A percentile compares a stretch with the other conserved stretches of the same genome.
These are phyloP conservation scores for Pyrus bretschneideri DNA, from an alignment of 306 rosid species.

Conservation along the genomic window DNA sequence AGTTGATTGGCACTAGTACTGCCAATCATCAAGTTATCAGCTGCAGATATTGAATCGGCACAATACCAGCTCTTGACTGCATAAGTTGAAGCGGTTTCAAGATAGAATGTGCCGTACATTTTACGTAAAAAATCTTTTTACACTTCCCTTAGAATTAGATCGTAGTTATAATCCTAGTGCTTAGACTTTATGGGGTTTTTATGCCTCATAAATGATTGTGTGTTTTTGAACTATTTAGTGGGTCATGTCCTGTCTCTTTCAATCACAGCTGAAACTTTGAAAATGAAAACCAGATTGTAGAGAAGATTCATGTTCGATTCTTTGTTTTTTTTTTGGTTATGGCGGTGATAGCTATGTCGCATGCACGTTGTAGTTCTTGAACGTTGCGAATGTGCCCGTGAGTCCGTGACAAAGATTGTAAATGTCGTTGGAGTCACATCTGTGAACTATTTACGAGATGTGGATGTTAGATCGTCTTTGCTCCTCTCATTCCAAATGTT, in stretches of 20 bases:
- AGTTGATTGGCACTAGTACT: slow-evolving; percentile 53
- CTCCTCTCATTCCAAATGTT: not conserved
- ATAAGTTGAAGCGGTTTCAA: slow-evolving; percentile 41
- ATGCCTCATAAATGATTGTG: not conserved
- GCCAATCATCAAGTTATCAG: slow-evolving; percentile 73
- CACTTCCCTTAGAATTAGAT: not conserved
- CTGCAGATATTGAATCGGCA: slow-evolving; percentile 55
- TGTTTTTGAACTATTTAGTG: no score
- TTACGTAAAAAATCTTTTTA: not conserved
- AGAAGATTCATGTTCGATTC: not conserved
- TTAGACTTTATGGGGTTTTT: not conserved
- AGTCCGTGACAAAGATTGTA: not conserved
- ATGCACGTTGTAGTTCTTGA: not conserved
- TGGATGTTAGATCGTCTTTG: not conserved
- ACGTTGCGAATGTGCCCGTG: not conserved
- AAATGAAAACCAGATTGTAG: not conserved
- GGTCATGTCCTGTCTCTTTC: not conserved
- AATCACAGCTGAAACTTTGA: not conserved
- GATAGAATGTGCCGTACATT: slow-evolving; percentile 67
- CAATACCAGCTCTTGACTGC: slow-evolving; percentile 81
- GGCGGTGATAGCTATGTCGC: not conserved
- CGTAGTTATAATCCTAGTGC: not conserved
- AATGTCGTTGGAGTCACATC: not conserved
- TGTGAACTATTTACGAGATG: not conserved
- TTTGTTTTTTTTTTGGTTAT: not conserved